phyloP scores from a whole-genome alignment of 257 asterid species.

The Solanum ossicruentum region DNA sequence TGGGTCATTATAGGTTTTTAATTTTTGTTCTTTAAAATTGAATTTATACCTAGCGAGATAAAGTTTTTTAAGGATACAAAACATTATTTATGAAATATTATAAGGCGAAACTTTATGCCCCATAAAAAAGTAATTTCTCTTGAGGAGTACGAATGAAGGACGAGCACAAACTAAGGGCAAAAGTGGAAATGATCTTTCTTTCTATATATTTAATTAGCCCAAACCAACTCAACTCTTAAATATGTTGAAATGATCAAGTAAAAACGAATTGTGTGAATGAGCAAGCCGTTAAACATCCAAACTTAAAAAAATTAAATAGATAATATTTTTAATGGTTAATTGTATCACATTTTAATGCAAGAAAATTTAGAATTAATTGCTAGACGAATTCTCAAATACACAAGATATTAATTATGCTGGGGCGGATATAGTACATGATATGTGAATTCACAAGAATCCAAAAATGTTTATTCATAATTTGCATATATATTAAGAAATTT shows the following conservation, averaged over 20 bases:
- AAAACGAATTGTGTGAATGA: neutral
- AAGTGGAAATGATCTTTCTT: too few species aligned
- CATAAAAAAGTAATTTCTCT: too few species aligned
- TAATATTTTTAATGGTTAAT: too few species aligned
- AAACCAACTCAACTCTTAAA: neutral
- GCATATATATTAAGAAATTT: too few species aligned
- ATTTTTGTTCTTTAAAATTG: neutral
- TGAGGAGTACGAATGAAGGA: too few species aligned
- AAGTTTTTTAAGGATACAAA: neutral
- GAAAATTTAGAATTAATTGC: neutral
- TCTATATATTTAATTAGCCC: neutral
- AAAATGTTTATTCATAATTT: too few species aligned
- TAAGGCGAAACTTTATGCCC: too few species aligned
- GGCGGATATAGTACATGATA: neutral
- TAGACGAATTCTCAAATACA: neutral
- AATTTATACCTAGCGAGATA: neutral
- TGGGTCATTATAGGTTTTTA: neutral
- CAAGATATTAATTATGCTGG: neutral
- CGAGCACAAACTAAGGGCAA: too few species aligned
- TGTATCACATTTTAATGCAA: neutral
- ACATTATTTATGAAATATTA: too few species aligned
- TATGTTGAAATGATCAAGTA: neutral
- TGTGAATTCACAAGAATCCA: neutral
- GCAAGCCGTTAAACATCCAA: neutral
- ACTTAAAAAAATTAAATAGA: too few species aligned